Conservation (phyloP, 495 filamentous ascomycete species). For the Collariella sp. region DNA sequence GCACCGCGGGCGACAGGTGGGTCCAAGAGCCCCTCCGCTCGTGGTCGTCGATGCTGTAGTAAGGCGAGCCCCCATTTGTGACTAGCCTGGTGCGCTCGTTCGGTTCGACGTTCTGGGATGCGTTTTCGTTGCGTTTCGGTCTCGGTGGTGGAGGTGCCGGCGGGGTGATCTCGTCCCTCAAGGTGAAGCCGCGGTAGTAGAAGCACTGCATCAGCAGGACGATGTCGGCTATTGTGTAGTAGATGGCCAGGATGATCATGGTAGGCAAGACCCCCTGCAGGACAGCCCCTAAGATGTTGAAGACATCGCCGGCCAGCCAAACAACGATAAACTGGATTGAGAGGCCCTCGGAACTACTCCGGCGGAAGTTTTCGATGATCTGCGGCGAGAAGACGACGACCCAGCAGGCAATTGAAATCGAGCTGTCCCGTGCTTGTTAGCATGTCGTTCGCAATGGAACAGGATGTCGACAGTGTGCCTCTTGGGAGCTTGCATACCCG, state of each 20-base stretch:
- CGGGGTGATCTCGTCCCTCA: conserved; percentile 45
- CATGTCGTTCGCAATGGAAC: neutral
- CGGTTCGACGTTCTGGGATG: conserved; percentile 1
- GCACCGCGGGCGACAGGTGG: conserved; percentile 71
- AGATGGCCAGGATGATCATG: conserved; percentile 90
- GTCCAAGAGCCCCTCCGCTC: conserved; percentile 46
- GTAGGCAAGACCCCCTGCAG: conserved; percentile 92
- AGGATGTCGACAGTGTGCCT: no score
- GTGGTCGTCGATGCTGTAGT: conserved; percentile 15
- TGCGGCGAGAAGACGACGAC: conserved; percentile 96
- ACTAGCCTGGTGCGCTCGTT: conserved; percentile 39
- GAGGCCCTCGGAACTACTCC: conserved; percentile 78
- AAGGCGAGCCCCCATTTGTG: neutral
- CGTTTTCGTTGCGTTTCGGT: conserved; percentile 11
- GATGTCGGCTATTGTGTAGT: conserved; percentile 90
- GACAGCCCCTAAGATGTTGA: conserved; percentile 88
- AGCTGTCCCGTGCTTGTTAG: conserved; percentile 39
- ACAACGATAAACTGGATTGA: conserved; percentile 83
- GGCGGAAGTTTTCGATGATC: conserved; percentile 89
- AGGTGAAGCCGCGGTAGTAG: conserved; percentile 81
- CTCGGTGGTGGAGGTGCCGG: conserved; percentile 9
- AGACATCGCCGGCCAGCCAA: conserved; percentile 90
- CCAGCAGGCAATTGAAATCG: conserved; percentile 95
- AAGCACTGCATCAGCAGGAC: conserved; percentile 83
- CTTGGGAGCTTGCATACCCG: conserved; percentile 47